phyloP scores from a whole-genome alignment of 345 rosid species.

The Gossypium sturtianum region DNA sequence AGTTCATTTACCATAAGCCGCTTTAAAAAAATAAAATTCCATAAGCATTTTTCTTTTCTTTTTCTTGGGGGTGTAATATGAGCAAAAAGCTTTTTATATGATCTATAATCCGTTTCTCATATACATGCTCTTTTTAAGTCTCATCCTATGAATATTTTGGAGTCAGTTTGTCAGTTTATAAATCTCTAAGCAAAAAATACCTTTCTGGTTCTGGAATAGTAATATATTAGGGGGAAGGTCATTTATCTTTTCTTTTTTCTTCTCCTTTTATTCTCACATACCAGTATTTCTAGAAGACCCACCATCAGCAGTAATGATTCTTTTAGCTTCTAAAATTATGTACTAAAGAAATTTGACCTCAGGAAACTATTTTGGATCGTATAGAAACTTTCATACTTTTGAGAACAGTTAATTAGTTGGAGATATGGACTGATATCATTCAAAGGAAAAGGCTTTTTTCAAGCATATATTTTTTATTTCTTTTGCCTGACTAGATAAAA shows the following conservation, averaged over 20 bases:
- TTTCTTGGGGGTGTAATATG: not conserved
- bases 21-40: not conserved
- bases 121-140: not conserved
- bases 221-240: not conserved
- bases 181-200: not conserved
- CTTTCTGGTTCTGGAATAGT: not conserved
- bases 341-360: not conserved
- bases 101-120: not conserved
- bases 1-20: not conserved
- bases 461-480: not conserved
- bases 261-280: not conserved
- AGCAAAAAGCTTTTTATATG: not conserved
- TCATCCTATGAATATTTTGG: not conserved
- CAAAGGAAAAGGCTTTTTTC: not conserved
- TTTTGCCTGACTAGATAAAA: not conserved
- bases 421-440: not conserved
- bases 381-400: not conserved
- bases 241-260: not conserved
- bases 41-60: not conserved
- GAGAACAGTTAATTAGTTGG: not conserved
- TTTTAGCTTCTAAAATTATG: not conserved
- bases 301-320: not conserved
- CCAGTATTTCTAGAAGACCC: not conserved
- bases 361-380: not conserved
- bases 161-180: not conserved